phyloP scores from a whole-genome alignment of 345 rosid species.

The Linum lewisii region DNA sequence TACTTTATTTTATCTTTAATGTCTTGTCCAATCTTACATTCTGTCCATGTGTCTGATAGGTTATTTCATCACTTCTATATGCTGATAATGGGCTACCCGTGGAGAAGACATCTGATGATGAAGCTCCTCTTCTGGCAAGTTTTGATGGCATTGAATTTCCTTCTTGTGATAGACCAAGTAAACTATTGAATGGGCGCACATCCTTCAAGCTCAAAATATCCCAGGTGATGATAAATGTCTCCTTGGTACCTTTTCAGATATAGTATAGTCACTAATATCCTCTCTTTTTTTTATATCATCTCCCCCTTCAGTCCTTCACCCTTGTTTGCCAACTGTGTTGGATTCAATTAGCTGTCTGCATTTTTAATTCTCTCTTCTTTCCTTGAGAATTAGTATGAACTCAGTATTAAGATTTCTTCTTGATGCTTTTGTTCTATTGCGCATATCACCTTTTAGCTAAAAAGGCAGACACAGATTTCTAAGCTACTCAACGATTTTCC shows the following conservation, averaged over 20 bases:
- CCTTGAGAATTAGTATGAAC: background rate
- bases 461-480: too few species aligned
- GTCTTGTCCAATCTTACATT: conserved; percentile 5
- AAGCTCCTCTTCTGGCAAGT: conserved; percentile 66
- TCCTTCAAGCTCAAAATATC: conserved; percentile 77
- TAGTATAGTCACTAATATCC: background rate
- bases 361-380: too few species aligned
- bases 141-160: conserved; percentile 70
- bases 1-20: background rate
- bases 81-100: conserved; percentile 56
- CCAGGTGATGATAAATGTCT: conserved; percentile 36
- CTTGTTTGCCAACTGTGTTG: too few species aligned
- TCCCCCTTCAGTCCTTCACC: too few species aligned
- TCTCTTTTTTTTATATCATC: too few species aligned
- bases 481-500: too few species aligned
- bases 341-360: too few species aligned
- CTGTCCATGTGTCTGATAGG: conserved; percentile 25
- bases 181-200: conserved; percentile 53
- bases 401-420: background rate
- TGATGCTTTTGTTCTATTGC: too few species aligned
- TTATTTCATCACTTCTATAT: conserved; percentile 64
- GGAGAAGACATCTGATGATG: conserved; percentile 54
- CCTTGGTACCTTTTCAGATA: background rate
- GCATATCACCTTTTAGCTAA: too few species aligned
- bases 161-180: conserved; percentile 50